Base-by-base conservation (phyloP, 768 basidiomycete species). In the Coprinopsis strossmayeri region DNA sequence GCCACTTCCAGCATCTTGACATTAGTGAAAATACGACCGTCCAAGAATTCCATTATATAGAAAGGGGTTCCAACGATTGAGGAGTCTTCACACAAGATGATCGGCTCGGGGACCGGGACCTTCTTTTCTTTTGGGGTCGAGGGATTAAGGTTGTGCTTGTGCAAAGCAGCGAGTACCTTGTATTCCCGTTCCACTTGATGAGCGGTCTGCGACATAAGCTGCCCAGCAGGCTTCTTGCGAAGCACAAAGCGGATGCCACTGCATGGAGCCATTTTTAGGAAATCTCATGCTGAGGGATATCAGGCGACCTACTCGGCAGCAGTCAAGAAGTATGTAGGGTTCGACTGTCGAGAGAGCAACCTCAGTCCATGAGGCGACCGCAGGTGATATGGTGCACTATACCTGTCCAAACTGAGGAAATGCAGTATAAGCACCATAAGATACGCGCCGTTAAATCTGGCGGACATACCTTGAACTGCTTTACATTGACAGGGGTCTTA, bases 141-240 rank as follows among this genome's bases (percentile, higher is more conserved):
- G 13, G 77, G 61, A 32, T 76, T 66, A 4, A 65, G 70, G 60
- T 95, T 96, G 64, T 92, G 77, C 37, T 65, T 70, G 61, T 91
- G 82, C 18, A 99, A 69, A 3, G 92, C 87, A 27, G 69, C 68
- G 12, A 98, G 73, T 57, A 95, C 79, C 23, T 73, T 76, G 65
- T 85, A 96, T 71, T 99, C 95, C 40, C 96, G 83, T 62, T 97
- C 95, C 32, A 99, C 80, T 64, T 93, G 87, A 64, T 99, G 95
- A 1, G 95, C 95, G 2, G 93, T 99, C 43, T 81, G 73, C 3
- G 91, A 93, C 21, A 99, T 69, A 7, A 98, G 79, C 34, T 82
- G 71, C 0, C 95, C 95, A 0, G 84, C 81, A 20, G 95, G 95
- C 61, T 96, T 95, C 66, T 96, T 92, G 17, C 95, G 87, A 48